These are phyloP conservation scores for Leonotis leonurus DNA, from an alignment of 257 asterid genomes.

Conservation along the genomic window DNA sequence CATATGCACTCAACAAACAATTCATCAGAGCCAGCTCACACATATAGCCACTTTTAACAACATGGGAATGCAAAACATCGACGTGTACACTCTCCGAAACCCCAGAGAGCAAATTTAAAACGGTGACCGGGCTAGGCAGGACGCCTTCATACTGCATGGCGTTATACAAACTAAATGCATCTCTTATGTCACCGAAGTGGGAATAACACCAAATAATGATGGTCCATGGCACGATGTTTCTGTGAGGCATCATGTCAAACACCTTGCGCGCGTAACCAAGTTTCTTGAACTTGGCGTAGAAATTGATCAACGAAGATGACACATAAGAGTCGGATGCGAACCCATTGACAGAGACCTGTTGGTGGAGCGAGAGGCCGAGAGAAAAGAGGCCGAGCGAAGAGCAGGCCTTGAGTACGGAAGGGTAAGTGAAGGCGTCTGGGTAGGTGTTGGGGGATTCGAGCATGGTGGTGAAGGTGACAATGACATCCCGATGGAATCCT, in stretches of 20 bases:
- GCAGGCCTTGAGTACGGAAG: slow-evolving; percentile 75
- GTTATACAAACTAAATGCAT: slow-evolving; percentile 43
- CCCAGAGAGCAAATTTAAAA: slow-evolving; percentile 63
- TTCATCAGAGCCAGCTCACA: slow-evolving; percentile 40
- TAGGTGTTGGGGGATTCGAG: slow-evolving; percentile 35
- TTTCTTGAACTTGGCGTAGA: slow-evolving; percentile 40
- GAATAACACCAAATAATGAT: slow-evolving; percentile 63
- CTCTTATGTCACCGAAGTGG: slow-evolving; percentile 33
- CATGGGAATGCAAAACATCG: slow-evolving; percentile 42
- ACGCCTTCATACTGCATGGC: slow-evolving; percentile 51
- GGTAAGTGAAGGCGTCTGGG: slow-evolving; percentile 75
- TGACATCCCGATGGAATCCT: slow-evolving; percentile 51
- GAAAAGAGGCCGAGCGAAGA: slow-evolving; percentile 42
- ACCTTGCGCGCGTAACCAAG: slow-evolving; percentile 37
- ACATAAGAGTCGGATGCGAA: slow-evolving; percentile 53
- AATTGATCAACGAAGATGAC: slow-evolving; percentile 56
- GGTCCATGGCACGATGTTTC: slow-evolving; percentile 72
- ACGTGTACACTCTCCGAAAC: slow-evolving; percentile 33
- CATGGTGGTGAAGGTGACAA: slow-evolving; percentile 48
- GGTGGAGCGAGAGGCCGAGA: slow-evolving; percentile 65
- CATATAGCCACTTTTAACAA: slow-evolving; percentile 42
- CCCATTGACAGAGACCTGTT: slow-evolving; percentile 46
- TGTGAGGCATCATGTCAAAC: slow-evolving; percentile 57
- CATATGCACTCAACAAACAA: slow-evolving; percentile 60
- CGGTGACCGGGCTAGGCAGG: slow-evolving; percentile 44